Base-by-base conservation (phyloP, 768 basidiomycete species). In the Nevesoporus exiguus region DNA sequence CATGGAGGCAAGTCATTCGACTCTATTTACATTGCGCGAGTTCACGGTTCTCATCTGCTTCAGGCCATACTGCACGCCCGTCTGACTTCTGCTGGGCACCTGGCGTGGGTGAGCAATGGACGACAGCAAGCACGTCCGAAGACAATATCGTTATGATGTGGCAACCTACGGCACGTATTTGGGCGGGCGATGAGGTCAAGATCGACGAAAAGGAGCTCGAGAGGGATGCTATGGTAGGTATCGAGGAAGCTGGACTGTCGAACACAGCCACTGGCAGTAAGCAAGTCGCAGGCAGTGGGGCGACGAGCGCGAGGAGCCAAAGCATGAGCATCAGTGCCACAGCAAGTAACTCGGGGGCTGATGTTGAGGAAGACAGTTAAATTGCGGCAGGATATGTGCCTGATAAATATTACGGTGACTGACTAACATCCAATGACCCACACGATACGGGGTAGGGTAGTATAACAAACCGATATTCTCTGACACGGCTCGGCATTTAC, bases 21-120 rank as follows among this genome's bases (percentile, higher is more conserved):
- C 22, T 17, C 39, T 19, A 4, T 44, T 44, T 27, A 4, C 17
- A 31, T 19, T 13, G 40, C 1, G 15, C 36, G n/a, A 51, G 49
- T 49, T 55, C 30, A 49, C 54, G 37, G 49, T 37, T 41, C 21
- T 45, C 11, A 22, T 41, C 27, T 43, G 30, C 43, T 33, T n/a
- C 52, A 91, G 89, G 91, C 21, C 91, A 93, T 63, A 93, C 91
- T 3, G 81, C 92, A 27, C 84, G 91, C 31, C 93, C 93, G 2
- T 90, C 91, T 1, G 97, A 99, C 72, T 86, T 98, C 69, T 89
- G 87, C 65, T 98, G 97, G 97, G 93, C 89, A n/a, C 89, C 91
- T 3, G 86, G 84, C 14, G 76, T 80, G 60, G 76, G 75, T 19
- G 92, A 95, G 65, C 84, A 85, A 58, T 96, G 93, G 93, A 93